phyloP scores from a whole-genome alignment of 2,329 filamentous ascomycete species.

The Sporothrix pallida region DNA sequence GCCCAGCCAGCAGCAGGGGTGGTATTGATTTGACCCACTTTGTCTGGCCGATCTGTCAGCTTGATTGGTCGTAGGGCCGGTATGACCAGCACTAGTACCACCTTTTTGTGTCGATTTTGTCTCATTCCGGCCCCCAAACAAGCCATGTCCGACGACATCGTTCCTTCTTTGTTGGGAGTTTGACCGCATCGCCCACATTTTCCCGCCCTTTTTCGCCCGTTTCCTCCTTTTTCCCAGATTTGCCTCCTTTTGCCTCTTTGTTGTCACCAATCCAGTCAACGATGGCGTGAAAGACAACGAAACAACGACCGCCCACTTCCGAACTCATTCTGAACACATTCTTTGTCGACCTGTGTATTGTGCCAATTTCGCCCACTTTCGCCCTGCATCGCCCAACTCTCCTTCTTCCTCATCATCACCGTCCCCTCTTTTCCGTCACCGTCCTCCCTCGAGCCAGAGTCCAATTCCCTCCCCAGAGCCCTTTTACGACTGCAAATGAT shows the following conservation, averaged over 20 bases:
- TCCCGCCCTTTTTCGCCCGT: background rate
- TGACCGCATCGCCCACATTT: constrained; percentile 37
- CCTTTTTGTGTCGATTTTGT: background rate
- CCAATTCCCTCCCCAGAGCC: constrained; percentile 22
- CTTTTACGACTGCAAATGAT: background rate
- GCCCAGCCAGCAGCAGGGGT: too few relatives aligned
- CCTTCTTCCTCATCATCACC: constrained; percentile 28
- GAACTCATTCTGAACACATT: background rate
- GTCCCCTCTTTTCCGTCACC: background rate
- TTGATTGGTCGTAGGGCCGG: constrained; percentile 14
- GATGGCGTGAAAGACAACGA: background rate
- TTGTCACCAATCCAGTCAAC: background rate
- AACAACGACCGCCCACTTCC: background rate
- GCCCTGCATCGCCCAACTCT: constrained; percentile 6
- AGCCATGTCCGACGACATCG: constrained; percentile 17
- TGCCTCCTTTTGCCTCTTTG: constrained; percentile 21
- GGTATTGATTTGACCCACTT: background rate
- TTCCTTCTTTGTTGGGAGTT: constrained; percentile 35
- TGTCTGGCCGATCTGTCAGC: background rate
- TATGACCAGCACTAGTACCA: constrained; percentile 26
- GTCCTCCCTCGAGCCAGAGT: constrained; percentile 4
- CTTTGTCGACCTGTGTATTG: constrained; percentile 12
- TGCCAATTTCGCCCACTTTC: constrained; percentile 19
- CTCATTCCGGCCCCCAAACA: constrained; percentile 8
- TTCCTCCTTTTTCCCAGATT: background rate